Evolutionary conservation across 352 stramenopile genomes (phyloP).

Genomic region (Globisporangium viniferum): DNA sequence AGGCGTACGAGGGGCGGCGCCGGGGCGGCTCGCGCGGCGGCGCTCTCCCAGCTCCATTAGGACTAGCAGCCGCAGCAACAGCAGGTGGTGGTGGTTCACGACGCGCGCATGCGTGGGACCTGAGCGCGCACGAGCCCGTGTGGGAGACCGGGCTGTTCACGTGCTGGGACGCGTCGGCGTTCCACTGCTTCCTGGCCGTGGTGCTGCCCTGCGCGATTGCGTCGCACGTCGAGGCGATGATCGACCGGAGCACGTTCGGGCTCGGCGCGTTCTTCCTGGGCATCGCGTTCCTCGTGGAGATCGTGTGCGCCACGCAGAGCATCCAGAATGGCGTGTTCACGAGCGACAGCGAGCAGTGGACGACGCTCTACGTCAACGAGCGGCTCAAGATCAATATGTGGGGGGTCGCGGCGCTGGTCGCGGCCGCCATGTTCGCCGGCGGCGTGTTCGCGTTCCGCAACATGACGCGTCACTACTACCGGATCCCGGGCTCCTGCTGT

Average conservation of each 20-base stretch:
- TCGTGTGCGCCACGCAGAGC: constrained; percentile 13
- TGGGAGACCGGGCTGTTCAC: constrained; percentile 16
- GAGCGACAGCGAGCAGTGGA: neutral
- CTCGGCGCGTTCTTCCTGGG: constrained; percentile 12
- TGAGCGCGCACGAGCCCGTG: constrained; percentile 1
- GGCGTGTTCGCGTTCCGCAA: constrained; percentile 16
- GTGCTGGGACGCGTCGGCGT: constrained; percentile 12
- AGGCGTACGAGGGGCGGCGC: constrained; percentile 6
- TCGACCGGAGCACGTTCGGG: constrained; percentile 9
- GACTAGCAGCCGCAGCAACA: neutral
- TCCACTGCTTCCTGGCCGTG: constrained; percentile 13
- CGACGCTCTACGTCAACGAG: constrained; percentile 6
- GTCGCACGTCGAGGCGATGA: constrained; percentile 14
- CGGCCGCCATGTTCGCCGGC: constrained; percentile 2
- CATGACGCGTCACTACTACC: constrained; percentile 17
- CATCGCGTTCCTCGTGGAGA: constrained; percentile 9
- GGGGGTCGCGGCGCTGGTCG: neutral
- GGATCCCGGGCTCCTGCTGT: constrained; percentile 9
- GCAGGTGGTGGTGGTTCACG: neutral
- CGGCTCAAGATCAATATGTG: constrained; percentile 13
- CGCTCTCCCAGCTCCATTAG: neutral
- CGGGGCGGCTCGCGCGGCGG: constrained; percentile 7
- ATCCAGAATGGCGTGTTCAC: neutral
- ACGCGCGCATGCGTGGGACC: neutral
- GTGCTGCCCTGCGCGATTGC: constrained; percentile 15